phyloP scores from a whole-genome alignment of 208 protist genomes.

The Wallacemonas sp. region DNA sequence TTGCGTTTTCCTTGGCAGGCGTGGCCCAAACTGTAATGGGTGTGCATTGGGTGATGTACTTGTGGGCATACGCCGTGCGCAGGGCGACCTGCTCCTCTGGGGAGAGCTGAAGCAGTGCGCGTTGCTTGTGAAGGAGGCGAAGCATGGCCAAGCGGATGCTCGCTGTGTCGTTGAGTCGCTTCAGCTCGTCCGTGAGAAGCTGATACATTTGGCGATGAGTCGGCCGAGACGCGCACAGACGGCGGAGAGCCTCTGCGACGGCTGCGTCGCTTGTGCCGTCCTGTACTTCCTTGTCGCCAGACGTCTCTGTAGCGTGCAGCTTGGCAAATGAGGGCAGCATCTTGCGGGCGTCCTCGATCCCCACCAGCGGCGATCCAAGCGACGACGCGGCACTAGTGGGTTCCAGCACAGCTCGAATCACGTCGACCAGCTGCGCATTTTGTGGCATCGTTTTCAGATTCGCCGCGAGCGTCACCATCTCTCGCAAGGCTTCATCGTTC shows the following conservation, averaged over 20 bases:
- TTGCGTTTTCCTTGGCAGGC: background rate
- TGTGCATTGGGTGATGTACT: constrained; percentile 26
- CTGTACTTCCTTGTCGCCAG: background rate
- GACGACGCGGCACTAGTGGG: no score
- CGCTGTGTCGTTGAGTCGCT: constrained; percentile 43
- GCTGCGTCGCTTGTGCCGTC: background rate
- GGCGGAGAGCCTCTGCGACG: constrained; percentile 9
- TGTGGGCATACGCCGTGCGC: constrained; percentile 35
- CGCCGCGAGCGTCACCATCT: constrained; percentile 46
- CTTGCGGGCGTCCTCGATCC: background rate
- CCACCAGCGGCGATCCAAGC: background rate
- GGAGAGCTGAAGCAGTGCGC: constrained; percentile 38
- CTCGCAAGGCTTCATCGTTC: constrained; percentile 53
- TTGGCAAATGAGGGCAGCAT: background rate
- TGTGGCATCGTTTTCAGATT: constrained; percentile 50
- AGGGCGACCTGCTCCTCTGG: constrained; percentile 42
- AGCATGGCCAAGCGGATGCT: constrained; percentile 50
- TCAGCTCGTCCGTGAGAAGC: constrained; percentile 40
- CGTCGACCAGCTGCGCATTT: constrained; percentile 36
- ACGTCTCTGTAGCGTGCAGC: background rate
- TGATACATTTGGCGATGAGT: constrained; percentile 53
- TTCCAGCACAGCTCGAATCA: constrained; percentile 20
- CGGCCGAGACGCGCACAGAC: constrained; percentile 21
- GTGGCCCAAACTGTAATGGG: constrained; percentile 12
- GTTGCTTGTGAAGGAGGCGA: constrained; percentile 61